Evolutionary conservation across 2,329 filamentous ascomycete genomes (phyloP).

Genomic region (Chrysoporthe austroafricana): DNA sequence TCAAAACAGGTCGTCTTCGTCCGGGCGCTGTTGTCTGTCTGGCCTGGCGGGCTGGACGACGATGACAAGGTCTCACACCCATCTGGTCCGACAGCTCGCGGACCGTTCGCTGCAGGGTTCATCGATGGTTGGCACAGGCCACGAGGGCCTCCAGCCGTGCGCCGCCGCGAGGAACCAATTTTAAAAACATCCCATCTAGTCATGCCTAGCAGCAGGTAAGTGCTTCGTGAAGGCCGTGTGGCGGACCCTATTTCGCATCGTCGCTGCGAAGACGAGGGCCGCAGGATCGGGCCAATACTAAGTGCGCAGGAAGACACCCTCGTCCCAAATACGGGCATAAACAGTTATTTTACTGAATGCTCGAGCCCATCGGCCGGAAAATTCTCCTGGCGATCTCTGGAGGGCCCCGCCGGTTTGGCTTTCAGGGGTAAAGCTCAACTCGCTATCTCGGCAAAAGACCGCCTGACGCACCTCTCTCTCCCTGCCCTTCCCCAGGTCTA

Average conservation of each 20-base stretch:
- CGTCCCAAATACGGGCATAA: too few species aligned
- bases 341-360: background rate
- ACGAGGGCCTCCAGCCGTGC: background rate
- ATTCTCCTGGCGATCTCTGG: conserved; percentile 9
- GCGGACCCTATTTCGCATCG: background rate
- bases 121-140: background rate
- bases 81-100: too few species aligned
- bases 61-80: too few species aligned
- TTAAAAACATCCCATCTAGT: background rate
- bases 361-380: background rate
- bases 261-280: too few species aligned
- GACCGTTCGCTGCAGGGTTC: background rate
- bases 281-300: too few species aligned
- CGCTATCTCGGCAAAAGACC: conserved; percentile 3
- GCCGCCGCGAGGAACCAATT: conserved; percentile 1
- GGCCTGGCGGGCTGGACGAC: too few species aligned
- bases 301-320: too few species aligned
- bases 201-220: background rate
- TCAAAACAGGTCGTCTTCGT: too few species aligned
- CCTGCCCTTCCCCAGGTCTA: too few species aligned
- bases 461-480: conserved; percentile 1
- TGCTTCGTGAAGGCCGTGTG: background rate
- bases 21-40: too few species aligned
- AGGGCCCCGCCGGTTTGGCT: conserved; percentile 5
- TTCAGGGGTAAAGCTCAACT: conserved; percentile 7